Conservation (phyloP, 495 filamentous ascomycete genomes). For the Podospora comata region DNA sequence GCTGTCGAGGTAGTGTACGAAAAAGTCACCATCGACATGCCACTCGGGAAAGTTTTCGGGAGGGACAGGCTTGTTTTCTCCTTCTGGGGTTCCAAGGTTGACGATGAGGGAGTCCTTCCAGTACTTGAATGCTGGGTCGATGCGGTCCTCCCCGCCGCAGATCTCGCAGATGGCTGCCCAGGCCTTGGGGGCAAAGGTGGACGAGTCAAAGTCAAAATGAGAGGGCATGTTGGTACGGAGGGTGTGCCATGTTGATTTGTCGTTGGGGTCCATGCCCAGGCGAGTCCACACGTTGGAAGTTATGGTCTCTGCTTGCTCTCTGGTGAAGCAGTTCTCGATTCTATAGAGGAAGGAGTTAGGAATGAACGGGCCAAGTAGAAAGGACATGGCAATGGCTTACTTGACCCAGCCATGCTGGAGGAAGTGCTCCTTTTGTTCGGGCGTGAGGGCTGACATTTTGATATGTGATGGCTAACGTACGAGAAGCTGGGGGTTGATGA, state of each 20-base stretch:
- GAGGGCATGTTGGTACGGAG: constrained; percentile 65
- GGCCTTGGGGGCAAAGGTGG: constrained; percentile 62
- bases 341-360: constrained; percentile 15
- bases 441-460: constrained; percentile 47
- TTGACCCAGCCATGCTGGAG: constrained; percentile 64
- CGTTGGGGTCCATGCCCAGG: constrained; percentile 62
- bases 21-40: constrained; percentile 78
- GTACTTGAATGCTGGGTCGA: constrained; percentile 45
- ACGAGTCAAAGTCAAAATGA: constrained; percentile 52
- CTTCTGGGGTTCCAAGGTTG: constrained; percentile 62
- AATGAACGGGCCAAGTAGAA: background rate
- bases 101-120: constrained; percentile 73
- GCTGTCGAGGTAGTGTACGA: constrained; percentile 71
- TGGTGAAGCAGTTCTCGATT: constrained; percentile 50
- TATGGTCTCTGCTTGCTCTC: constrained; percentile 55
- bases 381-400: constrained; percentile 14
- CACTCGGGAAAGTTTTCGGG: constrained; percentile 56
- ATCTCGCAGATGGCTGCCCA: constrained; percentile 70
- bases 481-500: background rate
- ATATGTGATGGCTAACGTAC: constrained; percentile 3
- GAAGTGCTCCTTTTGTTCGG: constrained; percentile 63
- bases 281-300: constrained; percentile 62
- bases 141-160: constrained; percentile 61
- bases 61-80: constrained; percentile 47
- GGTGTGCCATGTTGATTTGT: constrained; percentile 64